phyloP scores from a whole-genome alignment of 805 yeast genomes.

The Grigorovia jiainica region DNA sequence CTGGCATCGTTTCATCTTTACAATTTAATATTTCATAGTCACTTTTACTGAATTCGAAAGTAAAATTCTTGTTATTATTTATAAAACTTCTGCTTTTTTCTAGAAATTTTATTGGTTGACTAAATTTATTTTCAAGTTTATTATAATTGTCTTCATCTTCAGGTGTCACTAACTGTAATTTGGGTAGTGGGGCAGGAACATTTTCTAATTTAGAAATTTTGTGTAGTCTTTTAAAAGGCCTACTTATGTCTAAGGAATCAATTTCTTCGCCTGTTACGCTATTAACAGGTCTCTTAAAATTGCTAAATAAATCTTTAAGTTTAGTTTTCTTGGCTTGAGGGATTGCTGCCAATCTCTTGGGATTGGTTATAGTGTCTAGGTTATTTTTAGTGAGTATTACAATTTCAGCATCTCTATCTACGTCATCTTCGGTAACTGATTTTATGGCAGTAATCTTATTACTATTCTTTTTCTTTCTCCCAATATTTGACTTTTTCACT shows the following conservation, averaged over 20 bases:
- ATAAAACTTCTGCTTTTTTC: neutral
- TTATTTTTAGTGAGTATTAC: constrained; percentile 2
- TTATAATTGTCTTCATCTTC: constrained; percentile 2
- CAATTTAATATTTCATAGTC: constrained; percentile 13
- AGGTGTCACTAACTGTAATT: constrained; percentile 9
- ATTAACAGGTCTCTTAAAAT: constrained; percentile 6
- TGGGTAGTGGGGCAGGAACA: constrained; percentile 16
- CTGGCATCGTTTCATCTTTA: neutral
- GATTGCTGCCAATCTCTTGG: constrained; percentile 7
- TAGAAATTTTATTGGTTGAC: neutral
- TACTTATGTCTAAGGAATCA: neutral
- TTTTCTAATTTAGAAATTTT: constrained; percentile 12
- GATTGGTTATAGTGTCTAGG: constrained; percentile 4
- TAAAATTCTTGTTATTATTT: neutral
- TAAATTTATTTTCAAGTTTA: neutral
- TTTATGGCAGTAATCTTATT: constrained; percentile 1
- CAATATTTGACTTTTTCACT: neutral
- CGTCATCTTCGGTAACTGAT: constrained; percentile 10
- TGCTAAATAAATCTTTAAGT: constrained; percentile 16
- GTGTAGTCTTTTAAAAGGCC: constrained; percentile 10
- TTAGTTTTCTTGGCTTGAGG: constrained; percentile 16
- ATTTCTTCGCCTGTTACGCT: neutral
- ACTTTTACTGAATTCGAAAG: constrained; percentile 4
- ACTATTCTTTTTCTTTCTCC: neutral
- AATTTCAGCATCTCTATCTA: constrained; percentile 1